These are phyloP conservation scores for Ustilago cynodontis DNA, from an alignment of 1,284 basidiomycete genomes.

Conservation along the genomic window DNA sequence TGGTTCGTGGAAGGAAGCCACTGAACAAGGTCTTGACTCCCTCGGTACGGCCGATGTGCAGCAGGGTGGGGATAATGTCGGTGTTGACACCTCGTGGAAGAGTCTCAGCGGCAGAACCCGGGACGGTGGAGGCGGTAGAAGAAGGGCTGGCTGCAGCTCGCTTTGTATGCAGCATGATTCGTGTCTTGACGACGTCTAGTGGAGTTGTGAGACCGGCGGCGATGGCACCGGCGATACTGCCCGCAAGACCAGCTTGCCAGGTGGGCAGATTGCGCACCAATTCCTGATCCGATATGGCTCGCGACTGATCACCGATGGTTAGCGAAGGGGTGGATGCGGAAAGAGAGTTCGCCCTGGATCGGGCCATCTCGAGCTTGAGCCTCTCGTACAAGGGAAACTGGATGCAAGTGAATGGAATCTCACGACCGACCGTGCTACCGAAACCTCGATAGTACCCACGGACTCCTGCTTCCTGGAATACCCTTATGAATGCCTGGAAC, in stretches of 20 bases:
- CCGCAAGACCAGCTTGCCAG: slow-evolving; percentile 90
- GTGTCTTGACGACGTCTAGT: slow-evolving; percentile 94
- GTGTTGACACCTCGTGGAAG: slow-evolving; percentile 55
- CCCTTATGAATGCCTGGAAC: slow-evolving; percentile 71
- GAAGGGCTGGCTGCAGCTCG: slow-evolving; percentile 11
- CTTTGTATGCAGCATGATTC: slow-evolving; percentile 87
- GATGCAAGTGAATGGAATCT: slow-evolving; percentile 97
- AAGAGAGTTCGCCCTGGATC: slow-evolving; percentile 24
- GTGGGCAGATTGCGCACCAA: slow-evolving; percentile 74
- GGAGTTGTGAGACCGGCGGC: slow-evolving; percentile 94
- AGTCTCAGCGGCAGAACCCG: slow-evolving; percentile 1
- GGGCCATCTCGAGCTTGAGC: slow-evolving; percentile 75
- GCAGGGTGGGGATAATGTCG: slow-evolving; percentile 67
- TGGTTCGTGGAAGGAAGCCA: slow-evolving; percentile 88
- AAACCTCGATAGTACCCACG: slow-evolving; percentile 84
- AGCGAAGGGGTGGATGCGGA: not conserved
- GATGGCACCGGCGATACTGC: slow-evolving; percentile 88
- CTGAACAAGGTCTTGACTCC: slow-evolving; percentile 83
- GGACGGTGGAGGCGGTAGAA: not conserved
- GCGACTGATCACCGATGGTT: not conserved
- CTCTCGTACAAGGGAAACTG: slow-evolving; percentile 97
- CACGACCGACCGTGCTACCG: slow-evolving; percentile 81
- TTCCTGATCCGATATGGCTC: slow-evolving; percentile 33
- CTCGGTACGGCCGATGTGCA: slow-evolving; percentile 79
- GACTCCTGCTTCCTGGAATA: slow-evolving; percentile 76